Evolutionary conservation across 495 filamentous ascomycete genomes (phyloP).

Genomic region (Penicillium diatomitis): DNA sequence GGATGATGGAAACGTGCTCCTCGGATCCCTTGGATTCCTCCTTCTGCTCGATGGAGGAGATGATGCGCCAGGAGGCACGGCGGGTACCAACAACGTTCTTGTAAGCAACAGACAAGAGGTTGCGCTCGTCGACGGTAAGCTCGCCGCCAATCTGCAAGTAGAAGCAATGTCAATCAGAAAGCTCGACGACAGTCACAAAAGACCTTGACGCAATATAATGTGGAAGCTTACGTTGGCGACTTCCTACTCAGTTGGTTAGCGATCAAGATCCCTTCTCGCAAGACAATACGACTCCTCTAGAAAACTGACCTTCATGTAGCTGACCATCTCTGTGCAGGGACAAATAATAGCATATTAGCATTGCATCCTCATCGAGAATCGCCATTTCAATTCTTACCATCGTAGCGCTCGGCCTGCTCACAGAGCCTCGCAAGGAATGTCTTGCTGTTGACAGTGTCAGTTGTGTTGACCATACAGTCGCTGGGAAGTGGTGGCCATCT

Average conservation of each 20-base stretch:
- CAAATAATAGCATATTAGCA: conserved; percentile 16
- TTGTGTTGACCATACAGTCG: conserved; percentile 13
- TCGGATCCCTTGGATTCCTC: conserved; percentile 99
- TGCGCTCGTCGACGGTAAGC: conserved; percentile 96
- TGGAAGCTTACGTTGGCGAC: conserved; percentile 76
- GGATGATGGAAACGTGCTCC: conserved; percentile 92
- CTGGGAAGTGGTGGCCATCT: conserved; percentile 13
- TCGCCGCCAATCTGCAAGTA: conserved; percentile 66
- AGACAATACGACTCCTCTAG: neutral
- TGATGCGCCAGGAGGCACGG: conserved; percentile 98
- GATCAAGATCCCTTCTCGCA: conserved; percentile 7
- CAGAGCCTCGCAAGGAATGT: conserved; percentile 99
- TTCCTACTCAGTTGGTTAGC: conserved; percentile 53
- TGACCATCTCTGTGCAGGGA: conserved; percentile 78
- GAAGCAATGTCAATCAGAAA: conserved; percentile 18
- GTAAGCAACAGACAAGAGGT: conserved; percentile 97
- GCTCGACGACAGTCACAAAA: too few species aligned
- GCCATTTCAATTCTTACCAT: conserved; percentile 57
- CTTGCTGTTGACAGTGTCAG: conserved; percentile 64
- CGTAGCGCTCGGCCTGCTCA: conserved; percentile 99
- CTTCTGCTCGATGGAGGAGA: conserved; percentile 99
- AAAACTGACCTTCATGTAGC: conserved; percentile 88
- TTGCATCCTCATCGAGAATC: neutral
- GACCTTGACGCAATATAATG: neutral
- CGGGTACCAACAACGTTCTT: conserved; percentile 99